Percentiles rank a stretch among this genome's conserved stretches.
Evolutionary conservation across 2,329 filamentous ascomycete species (phyloP).

Genomic region (Parastagonospora nodorum): DNA sequence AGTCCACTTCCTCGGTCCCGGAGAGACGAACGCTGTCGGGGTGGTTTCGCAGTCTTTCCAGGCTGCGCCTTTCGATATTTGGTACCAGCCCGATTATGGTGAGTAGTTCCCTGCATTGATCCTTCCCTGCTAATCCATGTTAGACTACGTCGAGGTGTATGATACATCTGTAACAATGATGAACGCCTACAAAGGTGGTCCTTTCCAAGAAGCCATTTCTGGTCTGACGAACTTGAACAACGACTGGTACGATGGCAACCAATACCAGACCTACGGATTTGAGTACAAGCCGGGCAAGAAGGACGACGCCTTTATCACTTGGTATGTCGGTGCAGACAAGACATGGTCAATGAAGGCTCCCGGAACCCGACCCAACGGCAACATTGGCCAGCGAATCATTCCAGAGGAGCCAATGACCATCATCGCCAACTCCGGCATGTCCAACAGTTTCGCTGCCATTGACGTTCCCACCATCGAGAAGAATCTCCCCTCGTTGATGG

Average conservation of each 20-base stretch:
- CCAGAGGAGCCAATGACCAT: slow-evolving; percentile 71
- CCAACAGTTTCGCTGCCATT: slow-evolving; percentile 66
- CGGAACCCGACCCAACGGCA: slow-evolving; percentile 70
- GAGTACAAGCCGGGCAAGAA: slow-evolving; percentile 60
- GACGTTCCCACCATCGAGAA: slow-evolving; percentile 61
- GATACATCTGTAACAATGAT: slow-evolving; percentile 59
- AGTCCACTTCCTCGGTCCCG: slow-evolving; percentile 57
- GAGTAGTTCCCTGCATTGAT: slow-evolving; percentile 8
- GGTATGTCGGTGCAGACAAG: slow-evolving; percentile 68
- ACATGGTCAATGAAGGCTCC: slow-evolving; percentile 67
- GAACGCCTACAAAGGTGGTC: slow-evolving; percentile 61
- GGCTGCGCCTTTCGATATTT: slow-evolving; percentile 71
- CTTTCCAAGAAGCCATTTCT: slow-evolving; percentile 61
- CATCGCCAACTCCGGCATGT: slow-evolving; percentile 74
- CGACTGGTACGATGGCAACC: slow-evolving; percentile 61
- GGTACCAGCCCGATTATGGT: slow-evolving; percentile 66
- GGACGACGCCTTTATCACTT: slow-evolving; percentile 63
- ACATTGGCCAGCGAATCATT: slow-evolving; percentile 68
- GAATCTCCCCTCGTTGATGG: slow-evolving; percentile 66
- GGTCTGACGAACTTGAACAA: slow-evolving; percentile 61
- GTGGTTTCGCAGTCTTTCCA: slow-evolving; percentile 70
- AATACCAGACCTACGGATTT: slow-evolving; percentile 62
- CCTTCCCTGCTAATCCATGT: slow-evolving; percentile 15
- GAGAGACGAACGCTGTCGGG: slow-evolving; percentile 60
- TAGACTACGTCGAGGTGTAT: slow-evolving; percentile 69